Evolutionary conservation across 2,329 filamentous ascomycete genomes (phyloP), one percentile per base, ranked within the genome.

Genomic region (Penicillium sp.): DNA sequence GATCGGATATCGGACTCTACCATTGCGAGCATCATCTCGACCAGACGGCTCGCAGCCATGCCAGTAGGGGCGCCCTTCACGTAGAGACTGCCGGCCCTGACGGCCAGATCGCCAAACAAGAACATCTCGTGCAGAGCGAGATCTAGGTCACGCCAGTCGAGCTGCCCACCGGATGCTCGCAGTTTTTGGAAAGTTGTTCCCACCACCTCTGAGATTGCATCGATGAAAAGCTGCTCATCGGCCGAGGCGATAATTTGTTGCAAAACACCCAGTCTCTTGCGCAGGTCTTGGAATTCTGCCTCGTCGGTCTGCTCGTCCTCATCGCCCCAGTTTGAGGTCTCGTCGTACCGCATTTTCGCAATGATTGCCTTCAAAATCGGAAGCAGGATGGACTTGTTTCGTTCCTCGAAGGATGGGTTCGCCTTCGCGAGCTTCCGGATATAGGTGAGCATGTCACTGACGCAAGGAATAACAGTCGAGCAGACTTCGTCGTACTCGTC

Each of bases 401-500:
- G 84, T 46, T 82, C 77, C 18, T 89, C 86, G n/a, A 95, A 80
- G 20, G 85, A 81, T 13, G 80, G 79, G 35, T 80, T 83, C 50
- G 76, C 73, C 67, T 83, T 86, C 60, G 87, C 83, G 37, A 92
- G 80, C 74, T 92, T 96, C 55, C 94, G 88, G 62, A 97, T 83
- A 72, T 96, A 93, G 29, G 91, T 92, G 58, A 99, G 83, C 47
- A 97, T 84, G 68, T 99, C 95, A 47, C 90, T 96, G 53, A 97
- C 85, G 37, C 90, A 93, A 22, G 92, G 90, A 59, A 99, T 96
- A 56, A 97, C 91, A 13, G 91, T 94, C 35, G 92, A 95, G 79
- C 94, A 97, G 64, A 99, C 88, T 77, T 99, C 94, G 74, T 99
- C 94, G 73, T 95, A 99, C 71, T 99, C 92, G 74, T 99, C 94